These are phyloP conservation scores for Pichia manshurica DNA, from an alignment of 805 yeast species.

Conservation along the genomic window DNA sequence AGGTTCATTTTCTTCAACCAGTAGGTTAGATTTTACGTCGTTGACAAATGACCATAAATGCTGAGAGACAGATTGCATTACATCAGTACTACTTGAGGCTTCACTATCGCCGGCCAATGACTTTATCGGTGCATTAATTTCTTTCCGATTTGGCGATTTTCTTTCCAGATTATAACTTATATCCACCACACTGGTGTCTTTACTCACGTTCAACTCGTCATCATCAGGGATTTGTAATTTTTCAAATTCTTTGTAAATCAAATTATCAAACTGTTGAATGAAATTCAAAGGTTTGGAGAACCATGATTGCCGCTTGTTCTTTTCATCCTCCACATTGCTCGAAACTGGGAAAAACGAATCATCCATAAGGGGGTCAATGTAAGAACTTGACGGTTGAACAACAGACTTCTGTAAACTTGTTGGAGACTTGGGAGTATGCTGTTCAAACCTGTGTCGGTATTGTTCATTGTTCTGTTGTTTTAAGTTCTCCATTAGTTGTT, in stretches of 20 bases:
- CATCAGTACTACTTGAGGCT: conserved; percentile 22
- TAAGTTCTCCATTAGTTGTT: conserved; percentile 39
- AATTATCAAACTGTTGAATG: conserved; percentile 62
- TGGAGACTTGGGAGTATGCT: conserved; percentile 21
- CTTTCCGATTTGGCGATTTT: conserved; percentile 8
- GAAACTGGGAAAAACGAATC: conserved; percentile 15
- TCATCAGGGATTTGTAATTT: conserved; percentile 37
- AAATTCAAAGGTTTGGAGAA: conserved; percentile 51
- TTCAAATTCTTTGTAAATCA: conserved; percentile 62
- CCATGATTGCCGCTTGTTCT: conserved; percentile 20
- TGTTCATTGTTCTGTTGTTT: conserved; percentile 14
- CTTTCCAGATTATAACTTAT: conserved; percentile 11
- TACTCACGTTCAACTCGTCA: conserved; percentile 9
- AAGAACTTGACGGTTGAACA: conserved; percentile 14
- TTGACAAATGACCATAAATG: conserved; percentile 48
- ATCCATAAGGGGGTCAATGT: conserved; percentile 22
- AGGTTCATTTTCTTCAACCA: conserved; percentile 17
- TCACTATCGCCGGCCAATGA: conserved; percentile 16
- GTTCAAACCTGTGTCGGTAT: not conserved
- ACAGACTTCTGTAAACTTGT: conserved; percentile 14
- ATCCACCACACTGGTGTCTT: not conserved
- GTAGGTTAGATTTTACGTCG: conserved; percentile 37
- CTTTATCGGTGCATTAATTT: conserved; percentile 24
- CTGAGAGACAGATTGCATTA: conserved; percentile 34
- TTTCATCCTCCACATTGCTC: not conserved